Percentiles rank a stretch among this genome's conserved stretches.
Evolutionary conservation across 2,329 filamentous ascomycete genomes (phyloP).

Genomic region (Fusarium sp.): DNA sequence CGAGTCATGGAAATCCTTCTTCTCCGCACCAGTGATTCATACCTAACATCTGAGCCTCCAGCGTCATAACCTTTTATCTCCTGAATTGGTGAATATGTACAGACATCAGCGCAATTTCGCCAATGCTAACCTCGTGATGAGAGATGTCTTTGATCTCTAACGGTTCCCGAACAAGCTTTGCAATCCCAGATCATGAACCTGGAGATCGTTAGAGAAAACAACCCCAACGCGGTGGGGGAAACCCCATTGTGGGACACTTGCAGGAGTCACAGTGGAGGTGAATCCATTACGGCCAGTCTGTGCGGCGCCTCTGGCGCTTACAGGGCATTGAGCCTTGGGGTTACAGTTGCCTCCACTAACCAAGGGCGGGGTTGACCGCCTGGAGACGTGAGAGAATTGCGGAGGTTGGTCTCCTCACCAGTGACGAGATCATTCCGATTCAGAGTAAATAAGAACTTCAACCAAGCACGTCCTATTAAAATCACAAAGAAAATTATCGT

Average conservation of each 20-base stretch:
- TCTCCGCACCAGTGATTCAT: constrained; percentile 22
- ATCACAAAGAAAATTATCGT: too few relatives aligned
- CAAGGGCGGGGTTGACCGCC: not conserved
- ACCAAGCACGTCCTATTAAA: too few relatives aligned
- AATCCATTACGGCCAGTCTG: not conserved
- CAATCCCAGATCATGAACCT: not conserved
- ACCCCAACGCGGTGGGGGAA: not conserved
- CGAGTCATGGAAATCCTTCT: constrained; percentile 1
- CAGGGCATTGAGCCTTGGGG: not conserved
- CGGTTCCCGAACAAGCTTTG: not conserved
- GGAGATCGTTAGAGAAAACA: not conserved
- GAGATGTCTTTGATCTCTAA: not conserved
- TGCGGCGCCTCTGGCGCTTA: not conserved
- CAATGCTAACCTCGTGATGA: not conserved
- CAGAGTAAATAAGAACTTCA: too few relatives aligned
- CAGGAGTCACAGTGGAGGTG: not conserved
- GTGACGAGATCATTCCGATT: too few relatives aligned
- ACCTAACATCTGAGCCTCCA: not conserved
- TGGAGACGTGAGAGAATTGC: not conserved
- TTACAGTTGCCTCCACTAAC: not conserved
- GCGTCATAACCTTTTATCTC: too few relatives aligned
- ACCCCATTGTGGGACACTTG: not conserved
- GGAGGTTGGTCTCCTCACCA: too few relatives aligned
- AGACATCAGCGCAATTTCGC: too few relatives aligned
- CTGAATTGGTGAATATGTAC: too few relatives aligned